These are phyloP conservation scores for Lenwebbia sp. DNA, from an alignment of 345 rosid genomes.

Conservation along the genomic window DNA sequence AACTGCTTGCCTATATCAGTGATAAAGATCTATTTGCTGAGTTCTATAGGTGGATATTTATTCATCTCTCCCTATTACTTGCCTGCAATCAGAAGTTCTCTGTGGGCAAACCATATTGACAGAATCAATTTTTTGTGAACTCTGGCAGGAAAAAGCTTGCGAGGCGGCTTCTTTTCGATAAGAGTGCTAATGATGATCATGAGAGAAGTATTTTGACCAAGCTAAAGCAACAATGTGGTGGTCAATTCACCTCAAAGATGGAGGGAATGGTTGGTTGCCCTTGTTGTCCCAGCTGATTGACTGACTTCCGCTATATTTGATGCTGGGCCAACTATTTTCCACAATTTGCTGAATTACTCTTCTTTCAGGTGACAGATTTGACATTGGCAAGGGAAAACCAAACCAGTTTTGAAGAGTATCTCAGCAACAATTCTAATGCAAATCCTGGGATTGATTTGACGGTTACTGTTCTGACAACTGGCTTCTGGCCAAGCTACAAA, in stretches of 20 bases:
- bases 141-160: constrained; percentile 55
- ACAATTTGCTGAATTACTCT: background rate
- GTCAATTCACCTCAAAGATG: constrained; percentile 77
- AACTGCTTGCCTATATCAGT: constrained; percentile 59
- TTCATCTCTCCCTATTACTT: background rate
- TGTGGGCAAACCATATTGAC: background rate
- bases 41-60: constrained; percentile 34
- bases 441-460: constrained; percentile 54
- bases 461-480: constrained; percentile 65
- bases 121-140: background rate
- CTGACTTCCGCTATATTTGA: background rate
- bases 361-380: constrained; percentile 52
- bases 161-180: constrained; percentile 46
- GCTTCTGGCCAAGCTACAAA: constrained; percentile 76
- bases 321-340: background rate
- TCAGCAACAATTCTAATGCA: constrained; percentile 26
- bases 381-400: constrained; percentile 70
- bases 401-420: constrained; percentile 46
- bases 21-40: constrained; percentile 71
- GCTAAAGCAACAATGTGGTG: constrained; percentile 70
- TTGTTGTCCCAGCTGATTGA: background rate
- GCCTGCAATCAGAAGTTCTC: background rate
- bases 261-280: constrained; percentile 59
- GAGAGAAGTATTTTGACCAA: constrained; percentile 66
- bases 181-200: constrained; percentile 64